Evolutionary conservation across 164 flowering plant genomes (phyloP).

Genomic region (Aristolochia contorta): DNA sequence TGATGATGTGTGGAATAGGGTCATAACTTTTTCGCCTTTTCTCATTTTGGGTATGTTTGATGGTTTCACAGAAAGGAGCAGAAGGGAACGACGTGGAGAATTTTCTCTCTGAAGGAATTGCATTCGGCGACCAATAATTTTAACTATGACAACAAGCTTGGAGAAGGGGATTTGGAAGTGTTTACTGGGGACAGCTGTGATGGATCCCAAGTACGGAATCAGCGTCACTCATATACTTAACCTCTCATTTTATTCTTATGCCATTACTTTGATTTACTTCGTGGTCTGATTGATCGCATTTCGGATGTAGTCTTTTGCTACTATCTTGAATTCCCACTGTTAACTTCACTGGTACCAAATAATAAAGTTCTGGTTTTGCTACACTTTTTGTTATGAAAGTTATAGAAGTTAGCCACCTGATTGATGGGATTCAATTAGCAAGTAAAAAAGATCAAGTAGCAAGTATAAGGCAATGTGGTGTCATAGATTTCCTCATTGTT

Average conservation of each 20-base stretch:
- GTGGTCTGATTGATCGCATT: background rate
- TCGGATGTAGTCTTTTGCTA: background rate
- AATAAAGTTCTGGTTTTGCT: no score
- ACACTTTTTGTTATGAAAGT: no score
- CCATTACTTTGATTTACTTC: no score
- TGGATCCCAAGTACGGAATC: slow-evolving; percentile 70
- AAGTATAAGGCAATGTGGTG: no score
- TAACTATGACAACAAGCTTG: slow-evolving; percentile 93
- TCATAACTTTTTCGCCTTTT: background rate
- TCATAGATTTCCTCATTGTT: no score
- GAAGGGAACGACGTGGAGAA: slow-evolving; percentile 68
- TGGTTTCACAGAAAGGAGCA: slow-evolving; percentile 33
- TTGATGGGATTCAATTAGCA: no score
- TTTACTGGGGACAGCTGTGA: slow-evolving; percentile 97
- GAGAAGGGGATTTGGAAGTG: slow-evolving; percentile 99
- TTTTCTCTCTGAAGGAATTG: slow-evolving; percentile 90
- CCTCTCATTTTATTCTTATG: no score
- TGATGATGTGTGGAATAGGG: background rate
- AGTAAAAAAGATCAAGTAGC: no score
- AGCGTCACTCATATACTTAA: no score
- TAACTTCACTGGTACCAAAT: no score
- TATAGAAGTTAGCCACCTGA: no score
- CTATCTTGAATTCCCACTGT: background rate
- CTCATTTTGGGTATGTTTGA: background rate
- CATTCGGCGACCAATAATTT: slow-evolving; percentile 91